Evolutionary conservation across 2,329 filamentous ascomycete species (phyloP).

Genomic region (Diaporthe vexans): DNA sequence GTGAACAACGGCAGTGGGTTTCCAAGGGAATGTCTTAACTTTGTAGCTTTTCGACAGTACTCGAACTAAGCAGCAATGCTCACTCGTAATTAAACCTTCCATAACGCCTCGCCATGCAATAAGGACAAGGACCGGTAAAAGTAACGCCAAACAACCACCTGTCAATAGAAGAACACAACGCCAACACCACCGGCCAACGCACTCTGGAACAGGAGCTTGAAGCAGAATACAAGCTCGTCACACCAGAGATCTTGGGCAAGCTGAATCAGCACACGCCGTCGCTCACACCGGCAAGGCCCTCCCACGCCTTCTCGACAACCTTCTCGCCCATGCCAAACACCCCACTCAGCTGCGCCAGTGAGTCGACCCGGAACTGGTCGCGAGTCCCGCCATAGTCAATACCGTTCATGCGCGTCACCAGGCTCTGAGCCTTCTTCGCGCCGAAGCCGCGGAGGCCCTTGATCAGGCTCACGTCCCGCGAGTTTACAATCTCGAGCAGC

Average conservation of each 20-base stretch:
- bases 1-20: no score
- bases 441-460: constrained; percentile 78
- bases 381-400: constrained; percentile 54
- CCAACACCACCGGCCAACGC: neutral
- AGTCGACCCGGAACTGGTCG: constrained; percentile 56
- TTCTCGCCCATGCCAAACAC: constrained; percentile 71
- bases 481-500: constrained; percentile 80
- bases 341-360: constrained; percentile 64
- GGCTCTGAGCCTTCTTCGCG: constrained; percentile 76
- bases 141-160: neutral
- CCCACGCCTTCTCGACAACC: constrained; percentile 69
- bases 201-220: neutral
- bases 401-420: constrained; percentile 69
- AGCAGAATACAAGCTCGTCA: neutral
- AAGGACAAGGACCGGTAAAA: constrained; percentile 20
- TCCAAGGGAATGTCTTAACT: no score
- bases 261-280: neutral
- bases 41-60: neutral
- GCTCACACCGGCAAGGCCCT: constrained; percentile 54
- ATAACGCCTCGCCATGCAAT: constrained; percentile 41
- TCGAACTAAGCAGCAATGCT: constrained; percentile 8
- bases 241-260: no score
- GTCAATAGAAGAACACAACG: neutral
- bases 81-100: neutral
- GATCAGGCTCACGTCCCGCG: constrained; percentile 76